Evolutionary conservation across 192 early-diverging fungal species (phyloP).

Genomic region (Phycomyces blakesleeanus): DNA sequence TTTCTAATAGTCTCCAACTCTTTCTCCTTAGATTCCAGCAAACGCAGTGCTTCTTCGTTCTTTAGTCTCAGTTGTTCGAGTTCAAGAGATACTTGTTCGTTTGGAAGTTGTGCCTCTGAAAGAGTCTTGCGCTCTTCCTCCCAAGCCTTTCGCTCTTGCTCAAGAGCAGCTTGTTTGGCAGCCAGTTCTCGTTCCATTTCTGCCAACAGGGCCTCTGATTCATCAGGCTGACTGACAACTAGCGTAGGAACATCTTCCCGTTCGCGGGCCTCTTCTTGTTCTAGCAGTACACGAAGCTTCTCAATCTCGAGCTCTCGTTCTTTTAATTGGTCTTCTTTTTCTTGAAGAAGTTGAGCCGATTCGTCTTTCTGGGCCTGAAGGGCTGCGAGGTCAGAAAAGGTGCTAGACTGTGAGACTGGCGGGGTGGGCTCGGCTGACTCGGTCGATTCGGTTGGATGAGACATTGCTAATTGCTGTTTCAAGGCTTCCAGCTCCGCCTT

Average conservation of each 20-base stretch:
- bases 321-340: conserved; percentile 14
- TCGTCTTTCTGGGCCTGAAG: conserved; percentile 11
- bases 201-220: no score
- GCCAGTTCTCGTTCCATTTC: conserved; percentile 6
- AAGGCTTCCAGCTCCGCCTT: conserved; percentile 30
- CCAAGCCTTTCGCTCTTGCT: background rate
- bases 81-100: conserved; percentile 24
- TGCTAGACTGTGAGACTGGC: background rate
- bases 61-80: conserved; percentile 27
- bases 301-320: conserved; percentile 4
- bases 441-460: background rate
- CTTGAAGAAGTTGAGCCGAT: background rate
- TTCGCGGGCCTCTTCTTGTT: conserved; percentile 1
- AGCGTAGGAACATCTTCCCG: no score
- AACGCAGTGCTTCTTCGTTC: conserved; percentile 31
- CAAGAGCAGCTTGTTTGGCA: conserved; percentile 9
- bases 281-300: conserved; percentile 5
- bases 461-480: conserved; percentile 18
- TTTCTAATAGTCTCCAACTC: conserved; percentile 23
- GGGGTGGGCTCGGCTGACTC: background rate
- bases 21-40: conserved; percentile 24
- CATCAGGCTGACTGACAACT: no score
- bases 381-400: background rate
- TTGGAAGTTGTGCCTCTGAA: conserved; percentile 13
- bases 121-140: conserved; percentile 11